Percentiles rank a stretch among this genome's conserved stretches.
phyloP scores from a whole-genome alignment of 306 rosid genomes.

The Urtica urens region DNA sequence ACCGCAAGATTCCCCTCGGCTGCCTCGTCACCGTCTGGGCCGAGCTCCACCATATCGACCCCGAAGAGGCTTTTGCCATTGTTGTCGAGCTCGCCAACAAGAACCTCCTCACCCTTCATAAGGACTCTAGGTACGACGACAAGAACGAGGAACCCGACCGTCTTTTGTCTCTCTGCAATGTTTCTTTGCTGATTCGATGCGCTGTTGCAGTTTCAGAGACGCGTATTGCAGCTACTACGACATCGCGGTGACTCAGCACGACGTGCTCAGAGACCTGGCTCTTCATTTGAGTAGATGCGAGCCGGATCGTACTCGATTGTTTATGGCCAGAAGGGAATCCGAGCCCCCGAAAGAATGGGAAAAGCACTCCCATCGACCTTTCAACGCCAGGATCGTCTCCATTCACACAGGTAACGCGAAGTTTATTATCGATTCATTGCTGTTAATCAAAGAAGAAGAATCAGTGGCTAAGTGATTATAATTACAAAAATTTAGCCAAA shows the following conservation, averaged over 20 bases:
- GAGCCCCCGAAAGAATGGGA: conserved; percentile 73
- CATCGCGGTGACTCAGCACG: conserved; percentile 73
- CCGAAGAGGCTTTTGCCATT: conserved; percentile 58
- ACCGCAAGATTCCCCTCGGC: conserved; percentile 74
- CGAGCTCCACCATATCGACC: conserved; percentile 64
- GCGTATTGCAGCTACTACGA: conserved; percentile 64
- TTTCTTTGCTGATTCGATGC: neutral
- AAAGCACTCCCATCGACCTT: conserved; percentile 39
- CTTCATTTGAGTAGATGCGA: conserved; percentile 42
- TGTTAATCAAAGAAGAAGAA: too few relatives aligned
- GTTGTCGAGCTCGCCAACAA: conserved; percentile 73
- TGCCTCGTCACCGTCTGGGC: conserved; percentile 78
- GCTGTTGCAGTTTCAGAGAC: conserved; percentile 50
- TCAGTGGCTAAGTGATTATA: too few relatives aligned
- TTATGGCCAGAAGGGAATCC: conserved; percentile 63
- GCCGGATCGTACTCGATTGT: conserved; percentile 41
- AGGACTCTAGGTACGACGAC: conserved; percentile 48
- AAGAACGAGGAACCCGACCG: neutral
- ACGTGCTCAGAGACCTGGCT: conserved; percentile 76
- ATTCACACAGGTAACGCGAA: conserved; percentile 64
- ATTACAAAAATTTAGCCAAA: too few relatives aligned
- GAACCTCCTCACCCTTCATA: conserved; percentile 65
- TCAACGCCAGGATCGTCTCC: conserved; percentile 63
- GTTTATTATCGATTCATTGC: neutral
- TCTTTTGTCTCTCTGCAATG: neutral